A percentile compares a stretch with the other conserved stretches of the same genome.
Conservation (phyloP, 2,329 filamentous ascomycete species). For the Stagonosporopsis vannaccii region DNA sequence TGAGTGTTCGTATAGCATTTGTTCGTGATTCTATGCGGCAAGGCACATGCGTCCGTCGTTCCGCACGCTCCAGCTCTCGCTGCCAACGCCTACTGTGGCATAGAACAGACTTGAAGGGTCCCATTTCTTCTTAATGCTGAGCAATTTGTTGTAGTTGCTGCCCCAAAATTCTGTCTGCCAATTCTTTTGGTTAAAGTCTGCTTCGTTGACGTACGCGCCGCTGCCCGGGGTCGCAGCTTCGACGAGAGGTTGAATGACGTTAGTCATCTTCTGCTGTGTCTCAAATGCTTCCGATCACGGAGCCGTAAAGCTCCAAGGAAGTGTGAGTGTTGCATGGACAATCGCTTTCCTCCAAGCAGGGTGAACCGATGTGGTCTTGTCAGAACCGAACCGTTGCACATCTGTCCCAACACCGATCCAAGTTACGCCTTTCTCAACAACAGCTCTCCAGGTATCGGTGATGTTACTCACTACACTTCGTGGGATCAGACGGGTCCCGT, state of each 20-base stretch:
- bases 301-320: slow-evolving; percentile 30
- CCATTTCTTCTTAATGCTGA: slow-evolving; percentile 39
- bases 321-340: slow-evolving; percentile 26
- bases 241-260: slow-evolving; percentile 26
- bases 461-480: slow-evolving; percentile 23
- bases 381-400: slow-evolving; percentile 20
- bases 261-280: slow-evolving; percentile 27
- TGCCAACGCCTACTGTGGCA: slow-evolving; percentile 36
- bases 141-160: slow-evolving; percentile 32
- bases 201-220: slow-evolving; percentile 39
- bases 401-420: slow-evolving; percentile 30
- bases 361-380: slow-evolving; percentile 30
- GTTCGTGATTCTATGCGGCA: background rate
- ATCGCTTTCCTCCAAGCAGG: slow-evolving; percentile 33
- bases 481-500: slow-evolving; percentile 27
- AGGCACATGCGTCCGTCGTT: slow-evolving; percentile 29
- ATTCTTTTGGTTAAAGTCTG: slow-evolving; percentile 26
- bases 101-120: slow-evolving; percentile 42
- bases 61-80: slow-evolving; percentile 33
- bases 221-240: slow-evolving; percentile 28
- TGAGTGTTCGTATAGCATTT: background rate
- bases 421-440: slow-evolving; percentile 27
- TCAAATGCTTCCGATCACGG: slow-evolving; percentile 27
- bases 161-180: slow-evolving; percentile 36
- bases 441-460: slow-evolving; percentile 21